These are phyloP conservation scores for Rhinocladiella similis DNA, from an alignment of 2,329 filamentous ascomycete species.

Conservation along the genomic window DNA sequence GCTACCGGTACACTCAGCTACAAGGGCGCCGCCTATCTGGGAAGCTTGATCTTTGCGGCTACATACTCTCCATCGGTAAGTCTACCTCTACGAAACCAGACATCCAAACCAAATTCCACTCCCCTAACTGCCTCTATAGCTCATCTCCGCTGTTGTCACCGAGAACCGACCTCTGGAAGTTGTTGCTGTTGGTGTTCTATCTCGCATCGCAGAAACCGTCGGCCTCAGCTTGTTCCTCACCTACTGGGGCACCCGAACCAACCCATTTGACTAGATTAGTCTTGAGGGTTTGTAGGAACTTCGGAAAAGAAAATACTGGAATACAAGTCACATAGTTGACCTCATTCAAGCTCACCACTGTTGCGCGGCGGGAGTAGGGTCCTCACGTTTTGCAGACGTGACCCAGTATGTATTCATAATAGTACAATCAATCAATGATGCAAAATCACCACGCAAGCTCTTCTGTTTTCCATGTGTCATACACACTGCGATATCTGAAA, in stretches of 20 bases:
- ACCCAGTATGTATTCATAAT: not conserved
- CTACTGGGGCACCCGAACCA: constrained; percentile 96
- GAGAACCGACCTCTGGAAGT: constrained; percentile 93
- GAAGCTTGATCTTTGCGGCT: constrained; percentile 86
- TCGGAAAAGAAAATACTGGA: not conserved
- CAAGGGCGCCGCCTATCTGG: constrained; percentile 95
- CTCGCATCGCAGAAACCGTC: constrained; percentile 88
- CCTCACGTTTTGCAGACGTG: too few species aligned
- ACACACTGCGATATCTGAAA: too few species aligned
- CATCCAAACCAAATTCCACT: constrained; percentile 46
- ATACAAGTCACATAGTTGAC: not conserved
- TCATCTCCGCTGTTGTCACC: constrained; percentile 80
- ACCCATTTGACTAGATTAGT: constrained; percentile 72
- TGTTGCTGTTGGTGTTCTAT: constrained; percentile 78
- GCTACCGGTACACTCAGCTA: constrained; percentile 93
- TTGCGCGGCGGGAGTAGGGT: too few species aligned
- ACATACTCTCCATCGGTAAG: constrained; percentile 68
- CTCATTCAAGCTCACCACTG: not conserved
- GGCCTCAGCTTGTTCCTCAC: constrained; percentile 89
- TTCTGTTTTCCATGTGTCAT: not conserved
- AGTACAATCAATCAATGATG: not conserved
- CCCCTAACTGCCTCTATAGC: constrained; percentile 50
- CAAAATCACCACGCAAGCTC: not conserved
- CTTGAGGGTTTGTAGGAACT: not conserved
- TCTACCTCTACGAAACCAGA: constrained; percentile 45